Conservation (phyloP, 106 monocot genomes). For the Dendrobium officinale region DNA sequence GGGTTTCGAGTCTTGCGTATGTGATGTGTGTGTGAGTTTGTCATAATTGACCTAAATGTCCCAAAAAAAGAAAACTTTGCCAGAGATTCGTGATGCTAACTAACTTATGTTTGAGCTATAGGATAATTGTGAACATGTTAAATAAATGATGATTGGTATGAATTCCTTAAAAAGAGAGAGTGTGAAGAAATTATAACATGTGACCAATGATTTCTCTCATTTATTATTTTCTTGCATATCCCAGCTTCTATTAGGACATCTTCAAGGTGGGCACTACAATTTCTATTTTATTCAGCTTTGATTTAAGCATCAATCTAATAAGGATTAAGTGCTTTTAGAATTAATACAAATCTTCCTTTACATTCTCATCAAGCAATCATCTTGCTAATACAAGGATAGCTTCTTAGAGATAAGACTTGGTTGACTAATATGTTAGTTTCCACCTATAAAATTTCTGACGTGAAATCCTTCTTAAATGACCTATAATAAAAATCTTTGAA, state of each 20-base stretch:
- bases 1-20: too few relatives aligned
- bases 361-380: slow-evolving; percentile 3
- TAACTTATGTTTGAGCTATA: too few relatives aligned
- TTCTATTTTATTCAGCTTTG: neutral
- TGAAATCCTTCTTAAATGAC: too few relatives aligned
- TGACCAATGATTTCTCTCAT: too few relatives aligned
- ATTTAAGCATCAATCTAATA: neutral
- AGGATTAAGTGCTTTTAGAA: neutral
- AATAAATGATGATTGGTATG: neutral
- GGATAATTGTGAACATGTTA: neutral
- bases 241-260: neutral
- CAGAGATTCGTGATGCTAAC: too few relatives aligned
- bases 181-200: neutral
- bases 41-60: too few relatives aligned
- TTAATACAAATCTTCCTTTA: neutral
- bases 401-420: neutral
- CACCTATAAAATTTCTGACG: neutral
- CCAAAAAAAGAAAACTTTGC: too few relatives aligned
- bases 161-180: neutral
- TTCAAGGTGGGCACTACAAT: neutral
- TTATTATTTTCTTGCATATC: neutral
- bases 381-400: neutral
- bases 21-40: too few relatives aligned
- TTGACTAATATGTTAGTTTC: neutral
- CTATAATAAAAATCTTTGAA: neutral